Conservation (phyloP, 768 basidiomycete species). For the Boletus fagicola region DNA sequence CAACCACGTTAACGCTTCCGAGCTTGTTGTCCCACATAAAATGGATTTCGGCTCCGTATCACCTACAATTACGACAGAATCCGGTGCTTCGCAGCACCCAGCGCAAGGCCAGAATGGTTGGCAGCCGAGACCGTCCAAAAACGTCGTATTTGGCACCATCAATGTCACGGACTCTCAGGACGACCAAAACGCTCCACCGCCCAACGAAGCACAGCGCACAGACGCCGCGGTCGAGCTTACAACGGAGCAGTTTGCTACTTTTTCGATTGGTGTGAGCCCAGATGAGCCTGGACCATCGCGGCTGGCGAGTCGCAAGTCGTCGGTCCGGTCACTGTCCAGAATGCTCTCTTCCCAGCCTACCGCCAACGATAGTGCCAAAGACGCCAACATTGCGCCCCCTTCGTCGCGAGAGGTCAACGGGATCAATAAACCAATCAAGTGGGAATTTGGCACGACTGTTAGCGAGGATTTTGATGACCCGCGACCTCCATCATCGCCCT, state of each 20-base stretch:
- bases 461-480: slow-evolving; percentile 9
- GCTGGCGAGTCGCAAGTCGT: slow-evolving; percentile 27
- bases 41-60: slow-evolving; percentile 19
- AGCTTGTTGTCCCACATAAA: slow-evolving; percentile 10
- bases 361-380: slow-evolving; percentile 1
- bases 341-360: neutral
- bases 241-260: slow-evolving; percentile 35
- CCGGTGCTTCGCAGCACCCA: slow-evolving; percentile 3
- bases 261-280: slow-evolving; percentile 47
- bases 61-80: slow-evolving; percentile 16
- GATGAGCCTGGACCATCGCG: slow-evolving; percentile 34
- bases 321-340: slow-evolving; percentile 19
- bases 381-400: neutral
- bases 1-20: slow-evolving; percentile 12
- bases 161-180: slow-evolving; percentile 27
- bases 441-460: slow-evolving; percentile 56
- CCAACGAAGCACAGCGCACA: slow-evolving; percentile 10
- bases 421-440: slow-evolving; percentile 35
- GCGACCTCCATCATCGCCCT: neutral
- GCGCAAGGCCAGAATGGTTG: slow-evolving; percentile 6
- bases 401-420: slow-evolving; percentile 12
- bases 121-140: slow-evolving; percentile 16
- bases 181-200: neutral
- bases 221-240: slow-evolving; percentile 16
- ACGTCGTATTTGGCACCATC: slow-evolving; percentile 56